Evolutionary conservation across 768 basidiomycete genomes (phyloP).

Genomic region (Lyophyllum semitale): DNA sequence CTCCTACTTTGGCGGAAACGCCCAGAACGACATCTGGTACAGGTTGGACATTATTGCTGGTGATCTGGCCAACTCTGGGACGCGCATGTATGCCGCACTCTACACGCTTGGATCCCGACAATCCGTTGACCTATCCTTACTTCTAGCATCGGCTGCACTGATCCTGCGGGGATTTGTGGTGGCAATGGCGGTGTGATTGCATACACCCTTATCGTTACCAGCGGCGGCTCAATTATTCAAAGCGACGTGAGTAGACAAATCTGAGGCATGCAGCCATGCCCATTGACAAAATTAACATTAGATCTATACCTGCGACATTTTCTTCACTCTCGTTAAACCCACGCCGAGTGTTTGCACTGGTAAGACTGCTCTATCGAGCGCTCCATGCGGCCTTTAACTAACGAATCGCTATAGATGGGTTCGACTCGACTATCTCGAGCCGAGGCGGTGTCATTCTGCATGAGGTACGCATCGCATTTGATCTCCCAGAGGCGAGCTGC

Average conservation of each 20-base stretch:
- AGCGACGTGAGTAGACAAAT: neutral
- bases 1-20: slow-evolving; percentile 7
- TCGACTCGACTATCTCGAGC: slow-evolving; percentile 5
- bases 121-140: neutral
- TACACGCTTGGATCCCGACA: neutral
- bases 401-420: neutral
- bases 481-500: neutral
- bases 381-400: neutral
- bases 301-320: slow-evolving; percentile 10
- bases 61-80: slow-evolving; percentile 8
- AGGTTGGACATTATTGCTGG: slow-evolving; percentile 10
- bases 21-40: slow-evolving; percentile 6
- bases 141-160: slow-evolving; percentile 8
- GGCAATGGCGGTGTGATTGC: slow-evolving; percentile 7
- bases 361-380: neutral
- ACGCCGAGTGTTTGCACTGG: slow-evolving; percentile 9
- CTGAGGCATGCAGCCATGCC: neutral
- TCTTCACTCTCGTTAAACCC: slow-evolving; percentile 1
- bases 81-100: neutral
- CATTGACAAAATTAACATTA: neutral
- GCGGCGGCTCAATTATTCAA: neutral
- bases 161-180: slow-evolving; percentile 2
- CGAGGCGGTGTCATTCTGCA: slow-evolving; percentile 11
- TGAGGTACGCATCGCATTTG: neutral
- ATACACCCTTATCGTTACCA: slow-evolving; percentile 5